phyloP scores from a whole-genome alignment of 192 early-diverging fungal species.

The Coemansia erecta region DNA sequence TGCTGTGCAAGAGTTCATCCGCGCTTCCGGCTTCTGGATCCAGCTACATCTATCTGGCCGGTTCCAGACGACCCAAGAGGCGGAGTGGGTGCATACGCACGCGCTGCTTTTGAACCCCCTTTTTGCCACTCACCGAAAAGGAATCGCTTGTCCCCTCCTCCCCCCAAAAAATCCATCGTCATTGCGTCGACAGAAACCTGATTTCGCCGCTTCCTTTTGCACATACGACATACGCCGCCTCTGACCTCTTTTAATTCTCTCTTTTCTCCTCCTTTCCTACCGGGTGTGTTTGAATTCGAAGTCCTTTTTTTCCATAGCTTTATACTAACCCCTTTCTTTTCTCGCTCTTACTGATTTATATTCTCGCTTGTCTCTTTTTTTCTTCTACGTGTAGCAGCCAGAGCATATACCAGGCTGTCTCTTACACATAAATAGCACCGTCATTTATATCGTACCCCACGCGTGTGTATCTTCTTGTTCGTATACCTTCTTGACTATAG shows the following conservation, averaged over 20 bases:
- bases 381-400: background rate
- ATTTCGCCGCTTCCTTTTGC: background rate
- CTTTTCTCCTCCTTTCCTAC: background rate
- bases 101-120: background rate
- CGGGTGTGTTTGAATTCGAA: background rate
- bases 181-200: conserved; percentile 3
- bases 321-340: background rate
- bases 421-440: no score
- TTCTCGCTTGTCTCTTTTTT: background rate
- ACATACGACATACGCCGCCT: background rate
- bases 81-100: background rate
- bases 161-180: conserved; percentile 7
- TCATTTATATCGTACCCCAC: no score
- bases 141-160: background rate
- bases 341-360: background rate
- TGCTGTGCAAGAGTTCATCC: no score
- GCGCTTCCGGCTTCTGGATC: no score
- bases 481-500: no score
- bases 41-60: no score
- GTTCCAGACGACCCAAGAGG: background rate
- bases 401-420: no score
- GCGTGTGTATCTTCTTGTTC: no score
- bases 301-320: background rate
- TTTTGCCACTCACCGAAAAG: background rate
- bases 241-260: background rate